A percentile compares a stretch with the other conserved stretches of the same genome.
Conservation (phyloP, 1,284 basidiomycete genomes). For the Anthracocystis panici-leucophaei region DNA sequence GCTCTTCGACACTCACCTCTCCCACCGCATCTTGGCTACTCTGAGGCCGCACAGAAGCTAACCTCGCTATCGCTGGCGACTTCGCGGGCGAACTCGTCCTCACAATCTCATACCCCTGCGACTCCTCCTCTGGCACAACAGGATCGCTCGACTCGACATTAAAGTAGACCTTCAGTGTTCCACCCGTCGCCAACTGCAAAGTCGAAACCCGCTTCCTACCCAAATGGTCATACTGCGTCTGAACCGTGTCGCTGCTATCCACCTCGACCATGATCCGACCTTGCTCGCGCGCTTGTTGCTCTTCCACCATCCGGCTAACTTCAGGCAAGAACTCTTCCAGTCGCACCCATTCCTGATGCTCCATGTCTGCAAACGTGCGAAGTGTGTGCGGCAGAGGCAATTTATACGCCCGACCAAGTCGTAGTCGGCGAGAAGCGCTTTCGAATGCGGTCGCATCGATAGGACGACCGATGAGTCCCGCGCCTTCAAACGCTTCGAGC, state of each 20-base stretch:
- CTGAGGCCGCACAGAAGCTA: not conserved
- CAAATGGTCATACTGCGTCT: constrained; percentile 16
- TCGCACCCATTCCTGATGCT: constrained; percentile 26
- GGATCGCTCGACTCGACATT: not conserved
- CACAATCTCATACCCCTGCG: constrained; percentile 13
- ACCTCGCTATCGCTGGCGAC: constrained; percentile 6
- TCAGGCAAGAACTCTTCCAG: constrained; percentile 19
- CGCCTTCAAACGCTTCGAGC: constrained; percentile 1
- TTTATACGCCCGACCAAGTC: constrained; percentile 24
- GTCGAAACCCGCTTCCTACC: constrained; percentile 15
- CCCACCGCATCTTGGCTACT: not conserved
- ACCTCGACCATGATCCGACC: constrained; percentile 28
- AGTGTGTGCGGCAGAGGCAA: constrained; percentile 17
- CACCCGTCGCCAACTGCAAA: constrained; percentile 13
- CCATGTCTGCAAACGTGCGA: constrained; percentile 16
- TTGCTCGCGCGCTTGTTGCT: constrained; percentile 21
- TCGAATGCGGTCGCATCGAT: constrained; percentile 4
- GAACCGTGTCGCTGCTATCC: constrained; percentile 9
- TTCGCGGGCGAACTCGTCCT: constrained; percentile 5
- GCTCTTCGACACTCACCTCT: not conserved
- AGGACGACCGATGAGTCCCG: constrained; percentile 14
- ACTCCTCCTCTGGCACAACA: constrained; percentile 5
- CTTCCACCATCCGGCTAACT: constrained; percentile 4
- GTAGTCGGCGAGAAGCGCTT: constrained; percentile 14
- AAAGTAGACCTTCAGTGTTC: constrained; percentile 17